Percentiles rank a stretch among this genome's conserved stretches.
phyloP scores from a whole-genome alignment of 1,284 basidiomycete genomes.

The Pseudozyma sp. region DNA sequence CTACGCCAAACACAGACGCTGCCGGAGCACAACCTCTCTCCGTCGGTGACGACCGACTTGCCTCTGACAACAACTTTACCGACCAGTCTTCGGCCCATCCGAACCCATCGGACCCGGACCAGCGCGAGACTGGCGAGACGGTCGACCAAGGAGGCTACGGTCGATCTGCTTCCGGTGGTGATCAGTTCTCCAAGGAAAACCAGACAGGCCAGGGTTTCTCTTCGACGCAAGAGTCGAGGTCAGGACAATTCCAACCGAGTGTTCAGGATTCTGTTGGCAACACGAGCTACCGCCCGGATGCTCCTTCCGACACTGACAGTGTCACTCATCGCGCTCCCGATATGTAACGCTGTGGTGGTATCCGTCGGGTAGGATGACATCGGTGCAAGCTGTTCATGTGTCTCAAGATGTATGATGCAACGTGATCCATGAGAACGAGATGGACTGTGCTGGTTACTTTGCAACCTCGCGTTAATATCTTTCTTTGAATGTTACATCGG shows the following conservation, averaged over 20 bases:
- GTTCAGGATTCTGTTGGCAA: slow-evolving; percentile 35
- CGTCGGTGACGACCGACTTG: slow-evolving; percentile 40
- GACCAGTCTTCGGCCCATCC: slow-evolving; percentile 35
- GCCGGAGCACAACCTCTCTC: slow-evolving; percentile 32
- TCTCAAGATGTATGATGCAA: too few species aligned
- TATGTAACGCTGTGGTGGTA: slow-evolving; percentile 10
- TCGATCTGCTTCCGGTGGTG: slow-evolving; percentile 37
- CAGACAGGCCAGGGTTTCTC: slow-evolving; percentile 46
- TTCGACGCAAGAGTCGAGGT: slow-evolving; percentile 12
- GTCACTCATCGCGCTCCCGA: slow-evolving; percentile 27
- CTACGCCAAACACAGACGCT: slow-evolving; percentile 11
- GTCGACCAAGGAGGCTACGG: slow-evolving; percentile 48
- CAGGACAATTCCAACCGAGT: slow-evolving; percentile 44
- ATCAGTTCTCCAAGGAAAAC: slow-evolving; percentile 42
- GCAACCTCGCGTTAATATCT: too few species aligned
- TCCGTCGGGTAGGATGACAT: too few species aligned
- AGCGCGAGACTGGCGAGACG: slow-evolving; percentile 31
- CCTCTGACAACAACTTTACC: slow-evolving; percentile 46
- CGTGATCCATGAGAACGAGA: too few species aligned
- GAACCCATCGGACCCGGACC: slow-evolving; percentile 24
- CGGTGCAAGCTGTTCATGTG: too few species aligned
- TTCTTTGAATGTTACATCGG: too few species aligned
- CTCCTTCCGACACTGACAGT: slow-evolving; percentile 16
- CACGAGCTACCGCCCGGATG: slow-evolving; percentile 25
- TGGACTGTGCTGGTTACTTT: too few species aligned